phyloP scores from a whole-genome alignment of 1,284 basidiomycete genomes.

The Sporisorium graminicola region DNA sequence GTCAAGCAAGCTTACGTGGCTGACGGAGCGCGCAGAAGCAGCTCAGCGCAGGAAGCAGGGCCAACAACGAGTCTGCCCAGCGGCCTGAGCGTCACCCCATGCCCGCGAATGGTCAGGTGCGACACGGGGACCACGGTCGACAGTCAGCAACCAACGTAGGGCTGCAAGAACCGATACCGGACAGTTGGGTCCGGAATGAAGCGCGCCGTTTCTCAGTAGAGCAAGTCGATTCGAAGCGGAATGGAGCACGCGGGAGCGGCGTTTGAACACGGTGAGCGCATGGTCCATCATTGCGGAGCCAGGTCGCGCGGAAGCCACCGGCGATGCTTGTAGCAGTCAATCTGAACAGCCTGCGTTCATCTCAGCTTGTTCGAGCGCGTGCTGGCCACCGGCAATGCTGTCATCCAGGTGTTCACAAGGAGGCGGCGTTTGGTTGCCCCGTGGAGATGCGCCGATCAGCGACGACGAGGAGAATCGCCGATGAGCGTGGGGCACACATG shows the following conservation, averaged over 20 bases:
- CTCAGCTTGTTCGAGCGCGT: not conserved
- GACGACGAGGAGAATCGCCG: not conserved
- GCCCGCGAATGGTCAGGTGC: not conserved
- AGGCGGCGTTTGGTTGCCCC: not conserved
- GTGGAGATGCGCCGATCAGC: not conserved
- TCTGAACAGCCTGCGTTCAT: not conserved
- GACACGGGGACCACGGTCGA: not conserved
- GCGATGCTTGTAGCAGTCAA: not conserved
- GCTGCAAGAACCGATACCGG: no score
- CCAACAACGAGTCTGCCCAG: not conserved
- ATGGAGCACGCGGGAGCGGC: not conserved
- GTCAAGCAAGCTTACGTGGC: not conserved
- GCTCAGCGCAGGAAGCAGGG: slow-evolving; percentile 1
- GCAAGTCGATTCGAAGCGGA: not conserved
- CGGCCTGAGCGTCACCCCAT: not conserved
- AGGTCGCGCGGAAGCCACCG: not conserved
- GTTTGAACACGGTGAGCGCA: not conserved
- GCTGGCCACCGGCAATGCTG: not conserved
- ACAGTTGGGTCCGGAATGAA: no score
- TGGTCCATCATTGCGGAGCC: not conserved
- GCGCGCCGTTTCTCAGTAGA: no score
- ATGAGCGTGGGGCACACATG: no score
- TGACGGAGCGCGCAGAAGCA: not conserved
- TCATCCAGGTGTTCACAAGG: not conserved
- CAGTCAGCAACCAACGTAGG: no score